Conservation (phyloP, 768 basidiomycete species). For the Auriscalpium vulgare region DNA sequence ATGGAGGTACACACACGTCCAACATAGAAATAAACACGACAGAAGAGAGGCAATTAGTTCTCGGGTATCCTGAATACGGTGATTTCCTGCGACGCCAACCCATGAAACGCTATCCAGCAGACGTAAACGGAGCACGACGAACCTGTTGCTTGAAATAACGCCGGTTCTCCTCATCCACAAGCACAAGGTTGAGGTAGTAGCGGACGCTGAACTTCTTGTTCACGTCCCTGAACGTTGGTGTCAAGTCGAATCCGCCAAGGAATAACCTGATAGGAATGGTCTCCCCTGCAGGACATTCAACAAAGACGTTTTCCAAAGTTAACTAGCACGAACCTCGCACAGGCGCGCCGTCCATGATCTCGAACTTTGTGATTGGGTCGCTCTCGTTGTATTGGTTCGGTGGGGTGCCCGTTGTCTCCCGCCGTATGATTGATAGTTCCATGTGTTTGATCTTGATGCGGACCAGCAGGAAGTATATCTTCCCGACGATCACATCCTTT, state of each 20-base stretch:
- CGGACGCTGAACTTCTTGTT: constrained; percentile 98
- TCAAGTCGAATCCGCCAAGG: constrained; percentile 96
- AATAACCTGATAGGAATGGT: constrained; percentile 97
- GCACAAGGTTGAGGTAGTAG: constrained; percentile 94
- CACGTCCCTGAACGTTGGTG: constrained; percentile 96
- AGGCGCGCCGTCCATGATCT: constrained; percentile 98
- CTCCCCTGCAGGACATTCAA: constrained; percentile 54
- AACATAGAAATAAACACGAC: constrained; percentile 1
- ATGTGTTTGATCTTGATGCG: constrained; percentile 99
- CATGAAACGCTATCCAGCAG: neutral
- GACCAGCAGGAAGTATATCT: constrained; percentile 97
- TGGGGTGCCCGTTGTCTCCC: constrained; percentile 93
- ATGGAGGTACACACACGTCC: constrained; percentile 4
- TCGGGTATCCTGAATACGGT: constrained; percentile 88
- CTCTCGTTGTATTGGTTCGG: constrained; percentile 99
- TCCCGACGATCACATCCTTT: constrained; percentile 98
- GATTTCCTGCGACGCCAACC: constrained; percentile 49
- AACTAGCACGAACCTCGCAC: constrained; percentile 61
- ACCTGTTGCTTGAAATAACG: constrained; percentile 98
- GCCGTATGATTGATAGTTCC: constrained; percentile 95
- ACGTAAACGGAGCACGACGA: constrained; percentile 4
- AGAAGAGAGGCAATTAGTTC: constrained; percentile 4
- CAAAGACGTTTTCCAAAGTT: neutral
- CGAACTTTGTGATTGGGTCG: constrained; percentile 98
- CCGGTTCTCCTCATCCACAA: constrained; percentile 97